These are phyloP conservation scores for Fraxinus greggii DNA, from an alignment of 305 asterid genomes.

Conservation along the genomic window DNA sequence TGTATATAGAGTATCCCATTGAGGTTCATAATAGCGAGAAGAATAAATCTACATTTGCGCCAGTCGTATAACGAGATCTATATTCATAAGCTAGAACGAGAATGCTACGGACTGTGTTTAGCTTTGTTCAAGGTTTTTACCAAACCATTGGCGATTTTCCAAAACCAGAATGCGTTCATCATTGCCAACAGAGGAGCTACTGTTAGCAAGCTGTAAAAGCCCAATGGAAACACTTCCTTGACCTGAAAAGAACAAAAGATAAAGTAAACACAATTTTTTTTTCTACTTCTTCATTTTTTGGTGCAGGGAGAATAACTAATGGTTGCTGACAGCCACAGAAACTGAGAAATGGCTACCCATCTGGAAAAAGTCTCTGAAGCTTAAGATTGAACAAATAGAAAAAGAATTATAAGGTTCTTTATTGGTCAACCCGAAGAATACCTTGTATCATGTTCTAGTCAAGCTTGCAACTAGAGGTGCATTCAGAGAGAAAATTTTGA, in stretches of 20 bases:
- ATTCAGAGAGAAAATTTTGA: neutral
- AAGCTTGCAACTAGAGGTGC: neutral
- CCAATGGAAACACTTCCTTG: conserved; percentile 54
- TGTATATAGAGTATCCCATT: neutral
- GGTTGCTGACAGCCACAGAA: neutral
- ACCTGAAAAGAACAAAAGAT: conserved; percentile 45
- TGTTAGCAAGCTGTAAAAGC: conserved; percentile 64
- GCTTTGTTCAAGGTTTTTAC: conserved; percentile 67
- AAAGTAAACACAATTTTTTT: neutral
- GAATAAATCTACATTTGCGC: neutral
- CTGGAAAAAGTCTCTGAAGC: neutral
- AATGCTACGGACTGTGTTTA: conserved; percentile 40
- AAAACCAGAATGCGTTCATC: conserved; percentile 79
- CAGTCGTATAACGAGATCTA: neutral
- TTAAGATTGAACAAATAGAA: neutral
- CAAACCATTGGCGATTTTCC: conserved; percentile 77
- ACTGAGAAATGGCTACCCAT: neutral
- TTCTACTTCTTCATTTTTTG: neutral
- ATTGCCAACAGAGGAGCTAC: conserved; percentile 55
- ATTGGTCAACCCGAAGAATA: neutral
- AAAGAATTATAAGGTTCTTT: neutral
- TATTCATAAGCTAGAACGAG: neutral
- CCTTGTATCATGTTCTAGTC: neutral
- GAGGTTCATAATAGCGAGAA: neutral
- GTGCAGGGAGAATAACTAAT: neutral